These are phyloP conservation scores for Starmerella tilneyi DNA, from an alignment of 805 yeast species.

Conservation along the genomic window DNA sequence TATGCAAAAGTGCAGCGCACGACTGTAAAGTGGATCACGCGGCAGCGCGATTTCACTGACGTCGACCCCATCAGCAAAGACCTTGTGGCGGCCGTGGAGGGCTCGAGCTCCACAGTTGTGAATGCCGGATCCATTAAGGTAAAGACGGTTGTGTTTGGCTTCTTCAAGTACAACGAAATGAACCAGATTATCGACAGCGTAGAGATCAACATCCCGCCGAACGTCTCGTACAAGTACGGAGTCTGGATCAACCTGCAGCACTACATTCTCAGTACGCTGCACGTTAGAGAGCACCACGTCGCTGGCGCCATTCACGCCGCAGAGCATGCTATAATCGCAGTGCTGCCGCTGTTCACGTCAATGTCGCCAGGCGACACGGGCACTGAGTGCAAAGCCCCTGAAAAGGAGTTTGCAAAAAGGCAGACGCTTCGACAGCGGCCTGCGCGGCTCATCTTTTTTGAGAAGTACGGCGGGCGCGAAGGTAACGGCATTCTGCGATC, in stretches of 20 bases:
- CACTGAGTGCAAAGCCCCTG: constrained; percentile 96
- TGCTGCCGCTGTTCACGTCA: constrained; percentile 61
- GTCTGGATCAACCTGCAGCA: constrained; percentile 83
- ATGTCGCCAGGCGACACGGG: constrained; percentile 59
- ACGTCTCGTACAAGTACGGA: constrained; percentile 59
- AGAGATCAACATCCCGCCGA: constrained; percentile 84
- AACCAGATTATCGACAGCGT: constrained; percentile 83
- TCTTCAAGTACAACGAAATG: constrained; percentile 69
- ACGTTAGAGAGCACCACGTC: constrained; percentile 47
- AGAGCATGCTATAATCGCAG: constrained; percentile 76
- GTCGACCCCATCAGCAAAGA: constrained; percentile 55
- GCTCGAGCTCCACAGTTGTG: constrained; percentile 13
- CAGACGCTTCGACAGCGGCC: constrained; percentile 70
- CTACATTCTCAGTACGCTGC: constrained; percentile 49
- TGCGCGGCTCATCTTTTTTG: constrained; percentile 74
- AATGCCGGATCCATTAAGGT: constrained; percentile 67
- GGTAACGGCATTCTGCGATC: constrained; percentile 75
- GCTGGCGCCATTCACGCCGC: constrained; percentile 98
- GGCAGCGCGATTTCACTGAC: constrained; percentile 85
- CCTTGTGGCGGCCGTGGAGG: constrained; percentile 22
- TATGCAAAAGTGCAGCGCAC: constrained; percentile 81
- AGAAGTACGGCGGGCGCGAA: constrained; percentile 65
- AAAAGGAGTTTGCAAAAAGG: constrained; percentile 66
- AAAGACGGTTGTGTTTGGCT: constrained; percentile 80
- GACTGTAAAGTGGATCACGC: constrained; percentile 87